Conservation (phyloP, 192 early-diverging fungal genomes). For the Glomus cerebriforme region DNA sequence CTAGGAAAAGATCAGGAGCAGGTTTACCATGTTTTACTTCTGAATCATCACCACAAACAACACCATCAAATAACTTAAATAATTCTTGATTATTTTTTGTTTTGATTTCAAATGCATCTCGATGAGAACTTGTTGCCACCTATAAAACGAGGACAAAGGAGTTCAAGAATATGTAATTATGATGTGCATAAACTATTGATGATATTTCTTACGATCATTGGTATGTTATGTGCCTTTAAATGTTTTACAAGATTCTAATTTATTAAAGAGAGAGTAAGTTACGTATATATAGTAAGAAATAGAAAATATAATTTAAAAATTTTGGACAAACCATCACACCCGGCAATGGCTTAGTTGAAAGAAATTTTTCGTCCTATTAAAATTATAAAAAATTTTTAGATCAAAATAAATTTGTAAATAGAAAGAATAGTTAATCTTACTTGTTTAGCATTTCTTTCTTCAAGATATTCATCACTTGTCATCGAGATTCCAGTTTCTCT, state of each 20-base stretch:
- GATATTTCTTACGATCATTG: conserved; percentile 22
- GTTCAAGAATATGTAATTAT: neutral
- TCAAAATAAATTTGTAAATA: conserved; percentile 18
- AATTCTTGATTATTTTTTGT: conserved; percentile 65
- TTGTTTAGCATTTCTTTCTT: conserved; percentile 56
- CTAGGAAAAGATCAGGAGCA: conserved; percentile 86
- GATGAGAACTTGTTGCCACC: conserved; percentile 82
- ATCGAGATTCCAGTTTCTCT: conserved; percentile 66
- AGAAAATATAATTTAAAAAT: neutral
- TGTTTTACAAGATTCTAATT: conserved; percentile 25
- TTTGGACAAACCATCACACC: conserved; percentile 3
- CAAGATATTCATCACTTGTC: conserved; percentile 80
- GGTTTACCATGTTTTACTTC: conserved; percentile 82
- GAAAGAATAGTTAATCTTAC: conserved; percentile 22
- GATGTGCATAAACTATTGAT: neutral
- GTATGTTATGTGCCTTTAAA: neutral
- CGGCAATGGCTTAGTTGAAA: conserved; percentile 11
- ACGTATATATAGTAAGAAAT: neutral
- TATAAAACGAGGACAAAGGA: conserved; percentile 14
- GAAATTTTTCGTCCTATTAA: neutral
- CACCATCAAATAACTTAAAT: conserved; percentile 78
- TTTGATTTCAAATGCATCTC: conserved; percentile 73
- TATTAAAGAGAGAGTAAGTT: neutral
- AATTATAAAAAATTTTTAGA: neutral
- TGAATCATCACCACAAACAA: conserved; percentile 91